Evolutionary conservation across 1,139 yeast genomes (phyloP).

Genomic region (Magnusiomyces fungicola): DNA sequence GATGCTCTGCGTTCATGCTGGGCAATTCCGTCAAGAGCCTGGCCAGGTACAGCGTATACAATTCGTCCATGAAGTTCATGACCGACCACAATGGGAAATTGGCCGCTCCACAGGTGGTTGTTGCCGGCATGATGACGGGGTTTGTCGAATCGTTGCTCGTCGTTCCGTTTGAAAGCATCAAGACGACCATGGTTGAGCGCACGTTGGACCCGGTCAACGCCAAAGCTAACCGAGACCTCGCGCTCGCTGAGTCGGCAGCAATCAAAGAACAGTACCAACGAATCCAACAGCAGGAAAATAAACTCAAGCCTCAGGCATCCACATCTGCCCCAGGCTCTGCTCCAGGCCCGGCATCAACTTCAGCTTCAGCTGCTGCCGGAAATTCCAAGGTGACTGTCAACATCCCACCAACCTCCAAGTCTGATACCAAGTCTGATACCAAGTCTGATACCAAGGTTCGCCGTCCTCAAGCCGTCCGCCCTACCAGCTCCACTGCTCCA

Average conservation of each 20-base stretch:
- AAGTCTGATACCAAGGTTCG: too few species aligned
- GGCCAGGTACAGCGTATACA: slow-evolving; percentile 66
- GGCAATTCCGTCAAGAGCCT: slow-evolving; percentile 71
- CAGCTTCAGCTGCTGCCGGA: slow-evolving; percentile 1
- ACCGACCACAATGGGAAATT: slow-evolving; percentile 32
- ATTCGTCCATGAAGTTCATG: slow-evolving; percentile 72
- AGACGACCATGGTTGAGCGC: slow-evolving; percentile 72
- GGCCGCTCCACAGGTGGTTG: slow-evolving; percentile 36
- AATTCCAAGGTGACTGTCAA: too few species aligned
- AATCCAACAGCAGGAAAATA: background rate
- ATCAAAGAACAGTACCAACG: too few species aligned
- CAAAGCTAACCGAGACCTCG: background rate
- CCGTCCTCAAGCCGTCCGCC: background rate
- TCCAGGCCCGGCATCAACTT: background rate
- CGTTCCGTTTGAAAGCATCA: slow-evolving; percentile 86
- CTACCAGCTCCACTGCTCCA: too few species aligned
- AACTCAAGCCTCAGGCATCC: background rate
- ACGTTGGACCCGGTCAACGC: slow-evolving; percentile 12
- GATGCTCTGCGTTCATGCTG: slow-evolving; percentile 70
- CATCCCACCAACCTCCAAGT: too few species aligned
- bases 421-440: too few species aligned
- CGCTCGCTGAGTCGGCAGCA: background rate
- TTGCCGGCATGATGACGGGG: slow-evolving; percentile 81
- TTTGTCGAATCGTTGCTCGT: slow-evolving; percentile 72
- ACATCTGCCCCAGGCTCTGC: background rate